These are phyloP conservation scores for Bidens hawaiensis DNA, from an alignment of 140 eudicot genomes.

Conservation along the genomic window DNA sequence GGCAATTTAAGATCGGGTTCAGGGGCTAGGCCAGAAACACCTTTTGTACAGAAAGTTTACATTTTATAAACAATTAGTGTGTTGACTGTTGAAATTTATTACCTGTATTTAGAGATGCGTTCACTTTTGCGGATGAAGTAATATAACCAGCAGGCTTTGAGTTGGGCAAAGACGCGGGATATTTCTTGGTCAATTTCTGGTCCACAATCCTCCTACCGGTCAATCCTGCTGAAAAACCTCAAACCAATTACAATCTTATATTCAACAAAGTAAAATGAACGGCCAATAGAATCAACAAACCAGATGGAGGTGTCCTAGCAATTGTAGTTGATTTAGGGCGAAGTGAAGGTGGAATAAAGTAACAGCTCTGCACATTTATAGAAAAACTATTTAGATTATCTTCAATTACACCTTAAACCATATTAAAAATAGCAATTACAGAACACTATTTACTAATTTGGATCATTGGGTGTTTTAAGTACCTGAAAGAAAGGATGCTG, in stretches of 20 bases:
- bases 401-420: neutral
- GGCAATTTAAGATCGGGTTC: too few relatives aligned
- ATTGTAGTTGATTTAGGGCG: conserved; percentile 53
- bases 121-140: conserved; percentile 33
- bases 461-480: neutral
- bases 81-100: too few relatives aligned
- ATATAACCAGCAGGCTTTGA: conserved; percentile 42
- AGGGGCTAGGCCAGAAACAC: too few relatives aligned
- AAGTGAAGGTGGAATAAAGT: conserved; percentile 78
- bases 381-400: neutral
- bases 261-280: neutral
- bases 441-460: neutral
- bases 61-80: too few relatives aligned
- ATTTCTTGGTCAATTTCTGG: conserved; percentile 50
- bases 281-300: conserved; percentile 32
- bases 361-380: conserved; percentile 71
- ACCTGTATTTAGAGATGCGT: conserved; percentile 47
- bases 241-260: neutral
- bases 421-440: neutral
- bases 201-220: conserved; percentile 41
- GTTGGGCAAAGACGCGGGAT: conserved; percentile 44
- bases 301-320: conserved; percentile 79
- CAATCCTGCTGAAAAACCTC: conserved; percentile 40
- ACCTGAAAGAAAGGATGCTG: conserved; percentile 99
- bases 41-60: too few relatives aligned